Evolutionary conservation across 225 moss, liverwort and hornwort genomes (phyloP).

Genomic region (Pleurozium schreberi): DNA sequence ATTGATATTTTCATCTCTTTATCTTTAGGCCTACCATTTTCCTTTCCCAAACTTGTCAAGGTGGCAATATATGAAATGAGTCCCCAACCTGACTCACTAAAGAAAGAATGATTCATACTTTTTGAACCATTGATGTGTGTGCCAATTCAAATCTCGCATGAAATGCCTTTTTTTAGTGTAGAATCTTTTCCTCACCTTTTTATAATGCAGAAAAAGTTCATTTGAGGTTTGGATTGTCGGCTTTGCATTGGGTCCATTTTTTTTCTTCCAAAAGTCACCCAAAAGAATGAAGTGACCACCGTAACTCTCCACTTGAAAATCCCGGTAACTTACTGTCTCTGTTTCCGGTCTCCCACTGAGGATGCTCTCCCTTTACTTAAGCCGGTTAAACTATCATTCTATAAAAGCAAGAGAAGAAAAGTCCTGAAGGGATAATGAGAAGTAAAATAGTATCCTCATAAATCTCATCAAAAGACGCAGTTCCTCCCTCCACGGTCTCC

Average conservation of each 20-base stretch:
- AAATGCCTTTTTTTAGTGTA: background rate
- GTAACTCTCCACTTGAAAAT: background rate
- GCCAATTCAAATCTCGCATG: background rate
- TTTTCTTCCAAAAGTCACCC: background rate
- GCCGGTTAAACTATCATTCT: background rate
- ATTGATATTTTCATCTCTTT: rapidly evolving
- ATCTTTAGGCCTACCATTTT: rapidly evolving
- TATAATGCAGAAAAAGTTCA: too few species aligned
- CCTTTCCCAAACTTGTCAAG: background rate
- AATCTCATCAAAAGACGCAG: background rate
- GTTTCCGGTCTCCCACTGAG: background rate
- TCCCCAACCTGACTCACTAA: background rate
- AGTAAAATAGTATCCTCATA: background rate
- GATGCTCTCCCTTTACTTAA: background rate
- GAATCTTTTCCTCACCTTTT: background rate
- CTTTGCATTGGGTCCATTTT: background rate
- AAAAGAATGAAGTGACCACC: background rate
- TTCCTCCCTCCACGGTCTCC: background rate
- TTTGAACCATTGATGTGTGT: background rate
- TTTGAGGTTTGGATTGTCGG: background rate
- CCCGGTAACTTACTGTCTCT: too few species aligned
- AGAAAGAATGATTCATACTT: background rate
- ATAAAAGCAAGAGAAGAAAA: background rate
- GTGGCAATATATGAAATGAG: background rate
- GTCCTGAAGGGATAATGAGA: background rate